These are phyloP conservation scores for Hirschfeldia incana DNA, from an alignment of 345 rosid genomes.

Conservation along the genomic window DNA sequence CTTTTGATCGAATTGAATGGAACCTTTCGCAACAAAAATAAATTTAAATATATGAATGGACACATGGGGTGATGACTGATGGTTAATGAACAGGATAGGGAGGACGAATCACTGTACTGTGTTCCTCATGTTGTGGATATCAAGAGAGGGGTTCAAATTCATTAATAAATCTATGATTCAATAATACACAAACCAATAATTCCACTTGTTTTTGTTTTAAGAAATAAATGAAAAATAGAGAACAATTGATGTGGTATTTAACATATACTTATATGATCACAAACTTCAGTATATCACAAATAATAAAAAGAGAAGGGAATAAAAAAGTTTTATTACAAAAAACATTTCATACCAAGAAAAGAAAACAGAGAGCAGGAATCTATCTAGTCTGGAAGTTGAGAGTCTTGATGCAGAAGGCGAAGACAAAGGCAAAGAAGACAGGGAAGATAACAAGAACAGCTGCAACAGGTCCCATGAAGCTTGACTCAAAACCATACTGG, in stretches of 20 bases:
- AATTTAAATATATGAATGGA: not conserved
- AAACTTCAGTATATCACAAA: not conserved
- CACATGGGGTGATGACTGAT: not conserved
- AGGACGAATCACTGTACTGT: slow-evolving; percentile 55
- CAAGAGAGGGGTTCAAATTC: slow-evolving; percentile 48
- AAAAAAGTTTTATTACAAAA: slow-evolving; percentile 10
- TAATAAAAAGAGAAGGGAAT: not conserved
- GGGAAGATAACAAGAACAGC: slow-evolving; percentile 59
- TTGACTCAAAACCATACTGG: slow-evolving; percentile 62
- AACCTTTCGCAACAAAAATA: not conserved
- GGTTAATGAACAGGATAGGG: slow-evolving; percentile 53
- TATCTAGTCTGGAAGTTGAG: slow-evolving; percentile 76
- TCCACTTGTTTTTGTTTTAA: too few species aligned
- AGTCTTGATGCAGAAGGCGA: slow-evolving; percentile 68
- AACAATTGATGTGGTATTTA: not conserved
- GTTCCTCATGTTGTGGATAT: slow-evolving; percentile 66
- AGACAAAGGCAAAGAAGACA: slow-evolving; percentile 68
- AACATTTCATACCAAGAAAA: not conserved
- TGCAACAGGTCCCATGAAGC: slow-evolving; percentile 79
- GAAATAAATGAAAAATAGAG: not conserved
- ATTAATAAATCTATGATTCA: too few species aligned
- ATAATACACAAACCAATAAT: too few species aligned
- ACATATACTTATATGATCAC: not conserved
- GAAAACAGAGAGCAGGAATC: not conserved
- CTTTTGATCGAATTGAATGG: not conserved